Conservation (phyloP, 176 grass and related monocot species). For the Phyllostachys edulis region DNA sequence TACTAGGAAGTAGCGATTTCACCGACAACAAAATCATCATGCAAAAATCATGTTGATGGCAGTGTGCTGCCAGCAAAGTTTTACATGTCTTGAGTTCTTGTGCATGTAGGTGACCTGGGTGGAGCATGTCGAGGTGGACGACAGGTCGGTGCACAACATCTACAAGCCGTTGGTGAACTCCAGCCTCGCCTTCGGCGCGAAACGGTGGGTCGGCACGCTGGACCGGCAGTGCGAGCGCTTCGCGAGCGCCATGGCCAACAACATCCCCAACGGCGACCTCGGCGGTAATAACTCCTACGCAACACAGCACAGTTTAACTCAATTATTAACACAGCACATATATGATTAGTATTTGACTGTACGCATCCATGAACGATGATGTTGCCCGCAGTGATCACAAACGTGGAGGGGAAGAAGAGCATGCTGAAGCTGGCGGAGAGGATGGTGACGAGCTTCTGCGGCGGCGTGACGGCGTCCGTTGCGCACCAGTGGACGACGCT, state of each 20-base stretch:
- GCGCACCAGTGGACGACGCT: conserved; percentile 91
- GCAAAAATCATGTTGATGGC: background rate
- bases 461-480: conserved; percentile 77
- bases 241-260: conserved; percentile 81
- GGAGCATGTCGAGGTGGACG: conserved; percentile 91
- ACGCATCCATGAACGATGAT: background rate
- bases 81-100: background rate
- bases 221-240: conserved; percentile 88
- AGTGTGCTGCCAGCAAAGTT: background rate
- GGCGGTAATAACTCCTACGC: conserved; percentile 18
- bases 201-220: conserved; percentile 74
- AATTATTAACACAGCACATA: background rate
- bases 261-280: conserved; percentile 65
- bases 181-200: conserved; percentile 82
- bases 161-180: conserved; percentile 97
- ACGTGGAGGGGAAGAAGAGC: conserved; percentile 83
- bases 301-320: background rate
- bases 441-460: conserved; percentile 94
- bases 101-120: conserved; percentile 77
- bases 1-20: background rate
- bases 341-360: background rate
- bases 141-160: conserved; percentile 80
- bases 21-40: too few relatives aligned
- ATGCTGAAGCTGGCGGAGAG: conserved; percentile 95
- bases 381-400: conserved; percentile 66